Conservation (phyloP, 495 filamentous ascomycete genomes). For the Bombardia bombarda region DNA sequence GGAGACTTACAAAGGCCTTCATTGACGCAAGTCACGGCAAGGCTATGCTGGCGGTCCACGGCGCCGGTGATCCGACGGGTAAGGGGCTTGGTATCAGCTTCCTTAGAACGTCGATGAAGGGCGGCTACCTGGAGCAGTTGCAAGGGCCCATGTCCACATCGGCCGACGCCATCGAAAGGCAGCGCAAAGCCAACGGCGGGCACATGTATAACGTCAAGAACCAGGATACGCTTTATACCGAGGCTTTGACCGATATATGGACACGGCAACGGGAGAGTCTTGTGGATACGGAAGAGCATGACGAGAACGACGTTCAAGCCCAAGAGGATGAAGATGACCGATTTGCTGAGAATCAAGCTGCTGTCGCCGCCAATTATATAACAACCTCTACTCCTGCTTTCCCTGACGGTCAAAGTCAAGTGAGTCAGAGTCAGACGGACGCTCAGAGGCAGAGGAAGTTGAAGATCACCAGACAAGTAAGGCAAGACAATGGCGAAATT, state of each 20-base stretch:
- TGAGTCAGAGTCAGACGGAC: constrained; percentile 67
- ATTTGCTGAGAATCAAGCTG: constrained; percentile 18
- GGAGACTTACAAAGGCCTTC: constrained; percentile 93
- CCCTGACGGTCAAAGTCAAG: constrained; percentile 72
- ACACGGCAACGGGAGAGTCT: constrained; percentile 73
- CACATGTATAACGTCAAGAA: constrained; percentile 95
- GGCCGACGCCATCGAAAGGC: constrained; percentile 54
- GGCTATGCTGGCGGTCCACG: constrained; percentile 92
- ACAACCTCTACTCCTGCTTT: constrained; percentile 28
- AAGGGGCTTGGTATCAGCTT: constrained; percentile 92
- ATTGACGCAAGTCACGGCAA: constrained; percentile 88
- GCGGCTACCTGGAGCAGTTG: constrained; percentile 84
- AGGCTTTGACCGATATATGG: constrained; percentile 85
- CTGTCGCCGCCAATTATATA: constrained; percentile 33
- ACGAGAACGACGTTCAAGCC: constrained; percentile 60
- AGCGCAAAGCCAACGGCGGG: constrained; percentile 81
- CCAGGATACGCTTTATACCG: constrained; percentile 83
- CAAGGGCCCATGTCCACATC: constrained; percentile 84
- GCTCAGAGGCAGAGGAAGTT: constrained; percentile 61
- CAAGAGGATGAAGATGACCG: constrained; percentile 50
- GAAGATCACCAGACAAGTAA: constrained; percentile 62
- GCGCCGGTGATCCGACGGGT: constrained; percentile 91
- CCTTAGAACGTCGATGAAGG: constrained; percentile 97
- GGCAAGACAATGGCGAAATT: constrained; percentile 54
- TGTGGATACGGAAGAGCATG: constrained; percentile 43